phyloP scores from a whole-genome alignment of 2,329 filamentous ascomycete species.

The Apiospora pterosperma region DNA sequence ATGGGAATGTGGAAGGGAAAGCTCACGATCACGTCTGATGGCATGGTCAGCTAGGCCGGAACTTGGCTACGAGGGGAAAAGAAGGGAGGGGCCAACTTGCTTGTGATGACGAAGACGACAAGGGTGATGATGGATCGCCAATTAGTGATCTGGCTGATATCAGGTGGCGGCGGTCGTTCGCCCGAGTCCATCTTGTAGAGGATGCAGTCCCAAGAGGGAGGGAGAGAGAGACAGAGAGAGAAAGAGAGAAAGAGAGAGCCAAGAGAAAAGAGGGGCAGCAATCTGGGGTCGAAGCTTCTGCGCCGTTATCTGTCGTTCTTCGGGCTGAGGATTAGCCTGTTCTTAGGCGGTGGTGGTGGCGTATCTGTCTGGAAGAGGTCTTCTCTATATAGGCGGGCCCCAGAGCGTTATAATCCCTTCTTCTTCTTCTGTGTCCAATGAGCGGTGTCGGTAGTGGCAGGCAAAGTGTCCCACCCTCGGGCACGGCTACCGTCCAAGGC shows the following conservation, averaged over 20 bases:
- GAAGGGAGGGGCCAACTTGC: constrained; percentile 41
- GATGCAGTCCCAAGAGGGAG: not conserved
- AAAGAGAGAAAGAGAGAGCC: not conserved
- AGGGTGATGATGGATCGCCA: constrained; percentile 71
- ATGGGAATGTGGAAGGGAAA: constrained; percentile 66
- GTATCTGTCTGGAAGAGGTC: too few species aligned
- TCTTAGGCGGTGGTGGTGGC: too few species aligned
- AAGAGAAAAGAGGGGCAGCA: not conserved
- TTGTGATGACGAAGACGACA: constrained; percentile 65
- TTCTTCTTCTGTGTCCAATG: not conserved
- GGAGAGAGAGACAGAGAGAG: not conserved
- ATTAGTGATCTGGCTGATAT: constrained; percentile 54
- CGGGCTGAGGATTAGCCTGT: too few species aligned
- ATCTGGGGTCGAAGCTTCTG: too few species aligned
- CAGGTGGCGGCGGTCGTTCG: constrained; percentile 18
- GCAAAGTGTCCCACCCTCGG: not conserved
- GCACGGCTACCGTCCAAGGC: not conserved
- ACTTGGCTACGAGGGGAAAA: not conserved
- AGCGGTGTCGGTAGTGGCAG: not conserved
- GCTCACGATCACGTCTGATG: constrained; percentile 63
- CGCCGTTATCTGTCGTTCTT: too few species aligned
- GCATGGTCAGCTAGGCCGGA: not conserved
- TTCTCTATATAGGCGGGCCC: too few species aligned
- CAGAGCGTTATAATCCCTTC: not conserved
- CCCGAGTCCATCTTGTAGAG: constrained; percentile 4